phyloP scores from a whole-genome alignment of 2,329 filamentous ascomycete species.

The Macroventuria anomochaeta region DNA sequence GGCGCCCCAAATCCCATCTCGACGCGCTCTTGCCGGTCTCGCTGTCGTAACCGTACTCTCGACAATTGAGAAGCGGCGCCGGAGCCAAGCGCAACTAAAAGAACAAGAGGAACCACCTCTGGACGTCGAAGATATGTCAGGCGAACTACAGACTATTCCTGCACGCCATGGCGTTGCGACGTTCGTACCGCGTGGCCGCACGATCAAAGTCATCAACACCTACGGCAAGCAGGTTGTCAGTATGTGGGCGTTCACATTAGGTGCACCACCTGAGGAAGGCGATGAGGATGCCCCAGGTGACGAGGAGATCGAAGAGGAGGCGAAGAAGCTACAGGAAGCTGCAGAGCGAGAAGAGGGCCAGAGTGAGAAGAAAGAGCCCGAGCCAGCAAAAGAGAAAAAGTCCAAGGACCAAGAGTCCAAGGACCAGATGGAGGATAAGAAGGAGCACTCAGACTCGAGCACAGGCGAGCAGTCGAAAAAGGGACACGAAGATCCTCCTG shows the following conservation, averaged over 20 bases:
- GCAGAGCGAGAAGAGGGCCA: slow-evolving; percentile 21
- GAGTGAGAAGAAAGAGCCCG: not conserved
- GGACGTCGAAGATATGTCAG: slow-evolving; percentile 44
- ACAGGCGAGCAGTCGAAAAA: slow-evolving; percentile 6
- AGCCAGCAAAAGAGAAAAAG: not conserved
- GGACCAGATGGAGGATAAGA: slow-evolving; percentile 9
- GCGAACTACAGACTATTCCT: slow-evolving; percentile 55
- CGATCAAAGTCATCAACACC: slow-evolving; percentile 59
- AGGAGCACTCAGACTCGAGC: not conserved
- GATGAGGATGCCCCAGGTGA: slow-evolving; percentile 31
- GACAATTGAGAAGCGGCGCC: slow-evolving; percentile 43
- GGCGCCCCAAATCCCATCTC: slow-evolving; percentile 39
- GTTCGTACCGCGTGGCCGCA: slow-evolving; percentile 56
- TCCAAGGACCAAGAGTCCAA: not conserved
- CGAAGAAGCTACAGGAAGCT: slow-evolving; percentile 31
- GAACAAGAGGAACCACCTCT: slow-evolving; percentile 21
- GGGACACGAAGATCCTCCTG: slow-evolving; percentile 30
- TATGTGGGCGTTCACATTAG: slow-evolving; percentile 58
- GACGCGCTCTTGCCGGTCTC: slow-evolving; percentile 46
- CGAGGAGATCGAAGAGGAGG: slow-evolving; percentile 37
- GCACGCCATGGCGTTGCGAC: slow-evolving; percentile 59
- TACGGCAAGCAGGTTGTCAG: slow-evolving; percentile 59
- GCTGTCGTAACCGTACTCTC: slow-evolving; percentile 44
- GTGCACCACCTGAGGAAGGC: slow-evolving; percentile 51
- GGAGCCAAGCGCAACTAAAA: slow-evolving; percentile 24